These are phyloP conservation scores for Claviceps citrina DNA, from an alignment of 2,329 filamentous ascomycete genomes.

Conservation along the genomic window DNA sequence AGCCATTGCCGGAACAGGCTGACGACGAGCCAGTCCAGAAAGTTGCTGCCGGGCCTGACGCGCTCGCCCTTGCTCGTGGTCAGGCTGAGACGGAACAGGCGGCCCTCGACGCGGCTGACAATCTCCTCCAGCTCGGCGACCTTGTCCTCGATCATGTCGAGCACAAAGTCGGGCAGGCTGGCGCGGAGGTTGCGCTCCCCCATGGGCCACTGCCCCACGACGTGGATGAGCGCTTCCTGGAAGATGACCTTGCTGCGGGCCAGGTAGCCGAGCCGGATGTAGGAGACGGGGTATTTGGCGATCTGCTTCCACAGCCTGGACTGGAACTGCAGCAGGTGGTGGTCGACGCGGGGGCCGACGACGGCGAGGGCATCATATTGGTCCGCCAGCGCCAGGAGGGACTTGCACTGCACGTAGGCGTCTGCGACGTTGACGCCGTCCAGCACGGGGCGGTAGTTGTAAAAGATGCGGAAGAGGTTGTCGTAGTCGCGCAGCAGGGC, in stretches of 20 bases:
- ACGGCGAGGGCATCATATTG: slow-evolving; percentile 85
- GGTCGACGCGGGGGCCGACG: slow-evolving; percentile 78
- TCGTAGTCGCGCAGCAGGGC: slow-evolving; percentile 84
- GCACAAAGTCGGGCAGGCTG: slow-evolving; percentile 56
- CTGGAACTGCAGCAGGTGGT: slow-evolving; percentile 85
- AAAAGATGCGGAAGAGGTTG: slow-evolving; percentile 89
- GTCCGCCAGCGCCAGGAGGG: slow-evolving; percentile 74
- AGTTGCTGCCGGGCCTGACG: slow-evolving; percentile 63
- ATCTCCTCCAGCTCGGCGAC: slow-evolving; percentile 80
- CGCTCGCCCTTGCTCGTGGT: slow-evolving; percentile 69
- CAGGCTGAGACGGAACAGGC: slow-evolving; percentile 66
- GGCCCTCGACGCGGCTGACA: slow-evolving; percentile 63
- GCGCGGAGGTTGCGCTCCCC: slow-evolving; percentile 63
- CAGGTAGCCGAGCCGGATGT: slow-evolving; percentile 77
- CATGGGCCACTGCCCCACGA: slow-evolving; percentile 84
- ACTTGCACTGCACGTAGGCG: slow-evolving; percentile 88
- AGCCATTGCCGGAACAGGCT: slow-evolving; percentile 86
- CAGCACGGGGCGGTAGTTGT: slow-evolving; percentile 73
- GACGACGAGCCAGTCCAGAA: slow-evolving; percentile 79
- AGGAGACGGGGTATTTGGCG: slow-evolving; percentile 86
- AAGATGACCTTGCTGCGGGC: slow-evolving; percentile 72
- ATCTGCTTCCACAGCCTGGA: slow-evolving; percentile 89
- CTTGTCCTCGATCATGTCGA: slow-evolving; percentile 90
- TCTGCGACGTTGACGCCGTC: slow-evolving; percentile 81
- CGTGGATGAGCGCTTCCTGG: slow-evolving; percentile 77